phyloP scores from a whole-genome alignment of 257 asterid species.

The Dorcoceras hygrometricum region DNA sequence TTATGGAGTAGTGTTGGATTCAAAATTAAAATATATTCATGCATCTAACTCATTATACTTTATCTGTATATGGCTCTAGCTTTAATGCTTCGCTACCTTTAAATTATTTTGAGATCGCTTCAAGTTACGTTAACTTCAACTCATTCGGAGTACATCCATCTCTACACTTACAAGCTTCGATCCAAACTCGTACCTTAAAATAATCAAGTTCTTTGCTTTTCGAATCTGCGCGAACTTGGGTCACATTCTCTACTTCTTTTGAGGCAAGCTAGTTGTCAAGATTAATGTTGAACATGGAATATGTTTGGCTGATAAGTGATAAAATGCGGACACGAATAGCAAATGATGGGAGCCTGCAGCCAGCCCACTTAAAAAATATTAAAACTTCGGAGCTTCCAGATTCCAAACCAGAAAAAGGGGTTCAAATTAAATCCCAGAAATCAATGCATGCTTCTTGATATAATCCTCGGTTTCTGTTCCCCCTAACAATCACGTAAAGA shows the following conservation, averaged over 20 bases:
- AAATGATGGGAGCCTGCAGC: conserved; percentile 24
- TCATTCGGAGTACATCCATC: too few relatives aligned
- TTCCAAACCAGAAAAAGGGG: conserved; percentile 37
- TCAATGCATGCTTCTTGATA: conserved; percentile 37
- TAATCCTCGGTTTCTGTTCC: conserved; percentile 43
- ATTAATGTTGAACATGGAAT: conserved; percentile 9
- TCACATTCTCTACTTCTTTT: not conserved
- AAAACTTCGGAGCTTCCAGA: conserved; percentile 24
- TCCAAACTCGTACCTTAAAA: conserved; percentile 7
- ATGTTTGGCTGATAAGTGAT: not conserved
- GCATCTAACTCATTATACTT: too few relatives aligned
- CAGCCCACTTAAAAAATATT: too few relatives aligned
- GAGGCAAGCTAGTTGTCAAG: not conserved
- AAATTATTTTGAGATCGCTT: not conserved
- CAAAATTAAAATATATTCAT: not conserved
- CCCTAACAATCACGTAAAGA: conserved; percentile 45
- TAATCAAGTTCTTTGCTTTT: too few relatives aligned
- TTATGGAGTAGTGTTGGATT: not conserved
- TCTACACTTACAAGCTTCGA: not conserved
- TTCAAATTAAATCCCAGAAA: conserved; percentile 34
- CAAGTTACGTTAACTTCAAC: too few relatives aligned
- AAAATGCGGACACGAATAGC: conserved; percentile 36
- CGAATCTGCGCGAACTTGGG: not conserved
- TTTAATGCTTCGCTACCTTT: not conserved
- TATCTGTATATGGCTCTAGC: not conserved